Conservation (phyloP, 2,329 filamentous ascomycete species). For the Zymoseptoria pseudotritici region DNA sequence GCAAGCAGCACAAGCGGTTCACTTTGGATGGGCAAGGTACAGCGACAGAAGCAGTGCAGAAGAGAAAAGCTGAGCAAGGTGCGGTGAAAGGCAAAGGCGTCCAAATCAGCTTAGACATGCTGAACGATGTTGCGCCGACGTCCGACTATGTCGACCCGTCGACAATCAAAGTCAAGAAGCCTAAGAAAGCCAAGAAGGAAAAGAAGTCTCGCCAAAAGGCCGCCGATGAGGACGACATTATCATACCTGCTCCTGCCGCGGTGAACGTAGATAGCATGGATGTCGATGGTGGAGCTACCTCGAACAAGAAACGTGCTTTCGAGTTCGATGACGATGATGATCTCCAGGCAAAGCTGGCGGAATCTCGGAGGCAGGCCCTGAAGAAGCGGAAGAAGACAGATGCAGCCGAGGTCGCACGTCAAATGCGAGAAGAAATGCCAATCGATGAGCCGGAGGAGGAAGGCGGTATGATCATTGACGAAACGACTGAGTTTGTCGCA, state of each 20-base stretch:
- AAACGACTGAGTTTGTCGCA: constrained; percentile 89
- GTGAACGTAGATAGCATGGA: constrained; percentile 60
- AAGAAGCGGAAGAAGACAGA: constrained; percentile 86
- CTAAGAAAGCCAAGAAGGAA: constrained; percentile 71
- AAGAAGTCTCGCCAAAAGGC: constrained; percentile 64
- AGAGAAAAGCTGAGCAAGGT: constrained; percentile 32
- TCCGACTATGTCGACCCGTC: constrained; percentile 87
- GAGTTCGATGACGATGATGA: constrained; percentile 79
- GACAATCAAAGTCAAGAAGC: constrained; percentile 87
- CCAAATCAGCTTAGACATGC: constrained; percentile 68
- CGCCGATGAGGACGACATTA: constrained; percentile 50
- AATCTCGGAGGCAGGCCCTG: constrained; percentile 73
- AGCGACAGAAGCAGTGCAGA: constrained; percentile 51
- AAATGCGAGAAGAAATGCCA: constrained; percentile 62
- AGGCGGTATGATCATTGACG: constrained; percentile 80
- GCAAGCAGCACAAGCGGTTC: constrained; percentile 81
- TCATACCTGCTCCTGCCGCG: constrained; percentile 33
- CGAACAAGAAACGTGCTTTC: constrained; percentile 55
- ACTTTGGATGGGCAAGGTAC: constrained; percentile 74
- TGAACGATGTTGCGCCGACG: constrained; percentile 54
- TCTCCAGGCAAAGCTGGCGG: constrained; percentile 74
- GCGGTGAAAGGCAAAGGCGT: constrained; percentile 58
- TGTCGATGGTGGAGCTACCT: constrained; percentile 47
- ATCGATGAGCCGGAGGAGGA: constrained; percentile 51
- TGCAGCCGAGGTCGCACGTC: constrained; percentile 78